Evolutionary conservation across 768 basidiomycete genomes (phyloP).

Genomic region (Psilocybe subaeruginosa): DNA sequence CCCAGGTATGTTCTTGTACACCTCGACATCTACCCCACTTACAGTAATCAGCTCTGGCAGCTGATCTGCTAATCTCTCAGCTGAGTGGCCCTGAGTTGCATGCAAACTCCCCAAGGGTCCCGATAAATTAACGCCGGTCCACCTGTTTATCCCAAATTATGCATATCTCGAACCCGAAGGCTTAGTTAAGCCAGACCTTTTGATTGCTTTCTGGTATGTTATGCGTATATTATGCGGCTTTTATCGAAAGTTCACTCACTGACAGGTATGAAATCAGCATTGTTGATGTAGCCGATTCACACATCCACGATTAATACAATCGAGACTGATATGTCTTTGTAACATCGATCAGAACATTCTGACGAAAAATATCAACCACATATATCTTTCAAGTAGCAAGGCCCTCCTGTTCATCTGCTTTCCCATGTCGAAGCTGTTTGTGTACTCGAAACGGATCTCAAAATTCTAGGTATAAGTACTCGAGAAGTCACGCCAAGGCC

Average conservation of each 20-base stretch:
- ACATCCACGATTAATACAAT: background rate
- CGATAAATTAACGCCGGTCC: background rate
- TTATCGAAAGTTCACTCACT: too few species aligned
- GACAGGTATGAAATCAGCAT: too few species aligned
- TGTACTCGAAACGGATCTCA: too few species aligned
- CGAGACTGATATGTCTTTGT: background rate
- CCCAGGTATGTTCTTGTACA: background rate
- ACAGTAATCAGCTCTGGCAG: background rate
- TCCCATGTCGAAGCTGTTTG: background rate
- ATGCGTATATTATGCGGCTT: background rate
- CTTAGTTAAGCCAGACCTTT: background rate
- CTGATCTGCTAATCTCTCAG: background rate
- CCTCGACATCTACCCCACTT: background rate
- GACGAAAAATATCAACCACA: background rate
- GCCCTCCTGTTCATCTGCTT: background rate
- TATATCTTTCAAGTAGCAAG: background rate
- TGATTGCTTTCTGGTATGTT: background rate
- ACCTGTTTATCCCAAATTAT: background rate
- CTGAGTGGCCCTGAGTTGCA: background rate
- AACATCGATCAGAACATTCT: background rate
- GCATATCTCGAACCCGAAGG: background rate
- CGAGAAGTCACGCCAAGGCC: too few species aligned
- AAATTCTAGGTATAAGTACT: too few species aligned
- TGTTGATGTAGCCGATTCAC: background rate
- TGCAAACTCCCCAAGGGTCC: background rate